These are phyloP conservation scores for Wolfiporia cocos DNA, from an alignment of 1,284 basidiomycete species.

Conservation along the genomic window DNA sequence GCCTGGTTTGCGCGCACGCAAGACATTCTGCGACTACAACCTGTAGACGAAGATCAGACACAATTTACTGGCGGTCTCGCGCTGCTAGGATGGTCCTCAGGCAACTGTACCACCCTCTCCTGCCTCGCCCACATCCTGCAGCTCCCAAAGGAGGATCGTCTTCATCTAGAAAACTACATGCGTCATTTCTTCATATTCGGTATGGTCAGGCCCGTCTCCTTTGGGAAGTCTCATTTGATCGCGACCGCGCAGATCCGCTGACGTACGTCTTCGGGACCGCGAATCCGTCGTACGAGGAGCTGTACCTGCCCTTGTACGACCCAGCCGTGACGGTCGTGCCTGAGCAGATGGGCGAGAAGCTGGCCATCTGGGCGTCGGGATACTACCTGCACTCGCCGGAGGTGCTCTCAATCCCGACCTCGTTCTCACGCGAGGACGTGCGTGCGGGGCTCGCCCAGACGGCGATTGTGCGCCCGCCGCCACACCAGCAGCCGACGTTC, in stretches of 20 bases:
- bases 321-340: not conserved
- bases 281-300: not conserved
- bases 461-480: not conserved
- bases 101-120: slow-evolving; percentile 6
- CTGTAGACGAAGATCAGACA: not conserved
- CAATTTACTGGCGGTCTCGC: slow-evolving; percentile 8
- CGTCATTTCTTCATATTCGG: slow-evolving; percentile 12
- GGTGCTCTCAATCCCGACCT: slow-evolving; percentile 1
- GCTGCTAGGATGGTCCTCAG: slow-evolving; percentile 12
- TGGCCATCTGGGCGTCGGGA: slow-evolving; percentile 6
- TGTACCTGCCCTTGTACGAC: slow-evolving; percentile 3
- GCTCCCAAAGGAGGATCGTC: slow-evolving; percentile 3
- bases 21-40: slow-evolving; percentile 3
- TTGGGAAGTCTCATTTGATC: not conserved
- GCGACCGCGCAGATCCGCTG: not conserved
- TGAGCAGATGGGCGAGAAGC: not conserved
- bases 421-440: slow-evolving; percentile 2
- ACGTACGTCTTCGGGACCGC: not conserved
- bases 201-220: slow-evolving; percentile 1
- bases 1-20: slow-evolving; percentile 11
- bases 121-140: slow-evolving; percentile 9
- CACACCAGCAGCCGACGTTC: not conserved
- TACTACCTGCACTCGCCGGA: slow-evolving; percentile 5
- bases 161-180: slow-evolving; percentile 8
- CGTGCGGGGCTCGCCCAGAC: not conserved